Evolutionary conservation across 345 rosid species (phyloP), one percentile per base, ranked within the genome.

Genomic region (Camelina hispida): DNA sequence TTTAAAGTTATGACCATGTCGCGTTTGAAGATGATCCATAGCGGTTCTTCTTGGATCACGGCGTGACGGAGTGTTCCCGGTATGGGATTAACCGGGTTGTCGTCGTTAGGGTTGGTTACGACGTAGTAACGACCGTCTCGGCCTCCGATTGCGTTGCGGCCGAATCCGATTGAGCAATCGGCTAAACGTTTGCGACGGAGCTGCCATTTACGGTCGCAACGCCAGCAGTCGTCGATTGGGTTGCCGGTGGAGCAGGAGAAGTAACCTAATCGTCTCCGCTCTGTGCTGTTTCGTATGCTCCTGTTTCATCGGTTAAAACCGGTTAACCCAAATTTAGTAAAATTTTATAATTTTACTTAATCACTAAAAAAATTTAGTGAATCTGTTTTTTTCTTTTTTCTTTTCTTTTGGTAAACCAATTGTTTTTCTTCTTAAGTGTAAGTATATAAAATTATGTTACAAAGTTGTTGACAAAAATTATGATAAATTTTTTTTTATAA

Each of bases 161-260:
- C 97, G 1, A 91, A 91, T 14, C 97, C 97, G 14, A 91, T 87
- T 52, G 80, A 87, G 15, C 97, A 91, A 61, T 86, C 75, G 14
- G 94, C 94, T 0, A 91, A 84, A 43, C 68, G 87, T 73, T 85
- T 87, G 14, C 97, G 78, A 15, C 62, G 83, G 23, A 59, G 73
- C 15, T 85, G 52, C 97, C 97, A 91, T 14, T 55, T 72, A 4
- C 75, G 81, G 73, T 89, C 92, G 35, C 94, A 88, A 32, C 94
- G 82, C 97, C 97, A 91, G 64, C 97, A 89, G 62, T 91, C 94
- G 67, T 91, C 97, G 22, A 91, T 89, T 4, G 97, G 92, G 48
- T 91, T 91, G 17, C 94, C 97, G 0, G 91, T 86, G 40, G 71
- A 79, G 71, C 89, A 85, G 0, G 91, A 87, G 78, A 87, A 84